These are phyloP conservation scores for Hypoxylon cercidicola DNA, from an alignment of 495 filamentous ascomycete genomes.

Conservation along the genomic window DNA sequence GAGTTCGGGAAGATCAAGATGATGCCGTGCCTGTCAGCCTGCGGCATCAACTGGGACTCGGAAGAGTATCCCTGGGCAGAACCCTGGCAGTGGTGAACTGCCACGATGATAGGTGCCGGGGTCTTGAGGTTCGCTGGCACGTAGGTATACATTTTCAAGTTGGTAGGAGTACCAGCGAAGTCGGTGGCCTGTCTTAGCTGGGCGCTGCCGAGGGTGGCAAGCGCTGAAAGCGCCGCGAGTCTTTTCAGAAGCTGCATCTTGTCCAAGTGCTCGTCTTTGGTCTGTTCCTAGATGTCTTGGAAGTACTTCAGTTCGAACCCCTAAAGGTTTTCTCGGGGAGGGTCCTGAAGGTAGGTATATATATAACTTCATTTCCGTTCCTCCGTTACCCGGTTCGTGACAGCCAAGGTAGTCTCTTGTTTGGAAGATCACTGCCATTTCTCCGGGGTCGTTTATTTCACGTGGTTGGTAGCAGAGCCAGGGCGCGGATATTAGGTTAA, in stretches of 20 bases:
- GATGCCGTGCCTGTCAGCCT: slow-evolving; percentile 38
- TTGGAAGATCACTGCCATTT: slow-evolving; percentile 3
- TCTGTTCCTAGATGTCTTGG: slow-evolving; percentile 1
- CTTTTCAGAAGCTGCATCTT: slow-evolving; percentile 53
- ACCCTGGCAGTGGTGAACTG: slow-evolving; percentile 66
- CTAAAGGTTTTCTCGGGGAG: not conserved
- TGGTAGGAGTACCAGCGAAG: slow-evolving; percentile 58
- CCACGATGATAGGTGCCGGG: slow-evolving; percentile 65
- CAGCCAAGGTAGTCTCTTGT: not conserved
- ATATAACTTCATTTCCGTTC: slow-evolving; percentile 14
- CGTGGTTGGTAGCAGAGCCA: slow-evolving; percentile 3
- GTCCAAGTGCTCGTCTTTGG: slow-evolving; percentile 13
- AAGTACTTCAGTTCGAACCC: not conserved
- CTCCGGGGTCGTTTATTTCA: slow-evolving; percentile 3
- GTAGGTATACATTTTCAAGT: slow-evolving; percentile 65
- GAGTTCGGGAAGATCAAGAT: slow-evolving; percentile 53
- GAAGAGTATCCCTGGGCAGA: slow-evolving; percentile 61
- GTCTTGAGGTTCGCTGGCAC: slow-evolving; percentile 62
- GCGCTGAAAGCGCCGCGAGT: slow-evolving; percentile 45
- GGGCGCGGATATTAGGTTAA: slow-evolving; percentile 9
- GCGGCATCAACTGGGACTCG: slow-evolving; percentile 55
- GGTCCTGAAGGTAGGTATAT: not conserved
- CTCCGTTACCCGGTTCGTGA: slow-evolving; percentile 1
- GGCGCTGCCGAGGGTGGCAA: slow-evolving; percentile 45
- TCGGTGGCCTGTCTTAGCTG: slow-evolving; percentile 51